These are phyloP conservation scores for Penicillium angulare DNA, from an alignment of 495 filamentous ascomycete species.

Conservation along the genomic window DNA sequence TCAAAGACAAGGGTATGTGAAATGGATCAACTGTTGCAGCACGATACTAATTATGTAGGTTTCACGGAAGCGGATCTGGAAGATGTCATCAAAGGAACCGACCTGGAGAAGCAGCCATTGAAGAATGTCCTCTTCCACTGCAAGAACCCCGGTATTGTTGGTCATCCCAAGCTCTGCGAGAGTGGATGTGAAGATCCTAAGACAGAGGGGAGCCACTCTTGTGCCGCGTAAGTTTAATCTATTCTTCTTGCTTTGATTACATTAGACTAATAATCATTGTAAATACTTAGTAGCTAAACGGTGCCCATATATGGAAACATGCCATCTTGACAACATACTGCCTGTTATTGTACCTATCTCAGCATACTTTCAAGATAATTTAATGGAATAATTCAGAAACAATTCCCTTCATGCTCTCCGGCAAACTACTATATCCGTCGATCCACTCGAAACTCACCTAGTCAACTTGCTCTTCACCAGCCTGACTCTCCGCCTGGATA, in stretches of 20 bases:
- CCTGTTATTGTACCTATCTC: neutral
- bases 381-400: neutral
- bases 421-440: neutral
- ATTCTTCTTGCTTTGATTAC: neutral
- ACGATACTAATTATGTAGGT: constrained; percentile 13
- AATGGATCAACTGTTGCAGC: neutral
- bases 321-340: no score
- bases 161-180: constrained; percentile 35
- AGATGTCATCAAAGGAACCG: constrained; percentile 28
- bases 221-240: constrained; percentile 20
- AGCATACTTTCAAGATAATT: neutral
- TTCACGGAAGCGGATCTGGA: constrained; percentile 36
- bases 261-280: no score
- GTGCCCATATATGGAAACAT: no score
- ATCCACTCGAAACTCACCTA: no score
- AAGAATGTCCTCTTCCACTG: constrained; percentile 38
- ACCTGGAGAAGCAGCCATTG: constrained; percentile 29
- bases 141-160: constrained; percentile 38
- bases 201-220: constrained; percentile 36
- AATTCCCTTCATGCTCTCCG: no score
- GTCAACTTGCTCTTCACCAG: neutral
- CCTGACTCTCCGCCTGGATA: constrained; percentile 15
- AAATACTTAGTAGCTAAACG: no score
- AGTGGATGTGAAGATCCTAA: constrained; percentile 31
- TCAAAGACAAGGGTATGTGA: constrained; percentile 32